A percentile compares a stretch with the other conserved stretches of the same genome.
Conservation (phyloP, 2,329 filamentous ascomycete species). For the Fusarium illudens region DNA sequence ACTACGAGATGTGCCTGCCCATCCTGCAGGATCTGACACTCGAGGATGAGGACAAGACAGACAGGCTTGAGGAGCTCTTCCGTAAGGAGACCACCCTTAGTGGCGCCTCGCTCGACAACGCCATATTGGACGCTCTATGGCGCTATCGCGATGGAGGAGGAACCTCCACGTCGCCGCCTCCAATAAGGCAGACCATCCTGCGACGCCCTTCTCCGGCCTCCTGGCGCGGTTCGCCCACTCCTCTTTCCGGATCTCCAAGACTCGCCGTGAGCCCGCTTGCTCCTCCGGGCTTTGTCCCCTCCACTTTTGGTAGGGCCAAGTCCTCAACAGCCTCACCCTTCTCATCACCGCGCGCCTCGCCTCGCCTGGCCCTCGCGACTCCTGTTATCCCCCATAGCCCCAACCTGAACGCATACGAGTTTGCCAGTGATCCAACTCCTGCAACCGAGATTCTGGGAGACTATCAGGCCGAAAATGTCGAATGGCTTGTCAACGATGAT, state of each 20-base stretch:
- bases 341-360: constrained; percentile 91
- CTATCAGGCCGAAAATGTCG: constrained; percentile 91
- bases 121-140: constrained; percentile 90
- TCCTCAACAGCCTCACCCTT: constrained; percentile 88
- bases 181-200: constrained; percentile 87
- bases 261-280: constrained; percentile 83
- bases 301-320: constrained; percentile 76
- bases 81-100: constrained; percentile 79
- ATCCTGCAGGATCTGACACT: constrained; percentile 83
- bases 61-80: constrained; percentile 87
- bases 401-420: constrained; percentile 93
- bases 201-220: constrained; percentile 91
- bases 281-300: constrained; percentile 83
- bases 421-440: constrained; percentile 81
- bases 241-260: constrained; percentile 82
- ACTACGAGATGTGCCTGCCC: constrained; percentile 90
- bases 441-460: constrained; percentile 89
- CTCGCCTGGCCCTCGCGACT: constrained; percentile 86
- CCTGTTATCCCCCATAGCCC: constrained; percentile 94
- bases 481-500: constrained; percentile 95
- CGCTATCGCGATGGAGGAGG: constrained; percentile 75
- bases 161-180: constrained; percentile 76
- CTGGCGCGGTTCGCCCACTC: constrained; percentile 86
- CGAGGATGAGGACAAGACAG: constrained; percentile 95
- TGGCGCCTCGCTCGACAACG: constrained; percentile 85